These are phyloP conservation scores for Fusarium clavum DNA, from an alignment of 2,329 filamentous ascomycete species.

Conservation along the genomic window DNA sequence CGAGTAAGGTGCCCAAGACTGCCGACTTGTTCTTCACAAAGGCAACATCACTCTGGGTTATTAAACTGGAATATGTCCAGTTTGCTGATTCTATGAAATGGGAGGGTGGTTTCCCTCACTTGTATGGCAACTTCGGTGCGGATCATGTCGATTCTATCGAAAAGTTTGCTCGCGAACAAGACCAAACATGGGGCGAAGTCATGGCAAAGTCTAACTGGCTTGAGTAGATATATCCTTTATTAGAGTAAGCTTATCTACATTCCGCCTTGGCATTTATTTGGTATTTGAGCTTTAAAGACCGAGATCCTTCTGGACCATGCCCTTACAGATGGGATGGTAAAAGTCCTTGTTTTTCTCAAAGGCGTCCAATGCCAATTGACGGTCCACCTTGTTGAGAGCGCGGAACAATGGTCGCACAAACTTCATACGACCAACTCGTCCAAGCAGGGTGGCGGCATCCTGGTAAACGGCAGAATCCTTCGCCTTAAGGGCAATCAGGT, in stretches of 20 bases:
- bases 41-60: conserved; percentile 57
- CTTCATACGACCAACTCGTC: conserved; percentile 93
- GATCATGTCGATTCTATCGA: conserved; percentile 61
- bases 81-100: conserved; percentile 62
- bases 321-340: conserved; percentile 93
- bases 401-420: conserved; percentile 90
- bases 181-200: conserved; percentile 60
- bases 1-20: conserved; percentile 57
- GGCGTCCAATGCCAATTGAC: conserved; percentile 79
- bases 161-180: conserved; percentile 59
- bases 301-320: conserved; percentile 88
- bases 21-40: conserved; percentile 59
- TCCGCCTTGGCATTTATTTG: not conserved
- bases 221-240: conserved; percentile 43
- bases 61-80: conserved; percentile 64
- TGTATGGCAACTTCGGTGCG: conserved; percentile 68
- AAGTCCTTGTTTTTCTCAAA: conserved; percentile 91
- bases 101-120: conserved; percentile 69
- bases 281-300: conserved; percentile 49
- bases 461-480: conserved; percentile 76
- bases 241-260: not conserved
- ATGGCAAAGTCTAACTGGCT: conserved; percentile 58
- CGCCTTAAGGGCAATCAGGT: conserved; percentile 80
- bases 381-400: conserved; percentile 78
- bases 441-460: conserved; percentile 79